Base-by-base conservation (phyloP, 805 yeast species). In the Cyberlindnera mycetangii region DNA sequence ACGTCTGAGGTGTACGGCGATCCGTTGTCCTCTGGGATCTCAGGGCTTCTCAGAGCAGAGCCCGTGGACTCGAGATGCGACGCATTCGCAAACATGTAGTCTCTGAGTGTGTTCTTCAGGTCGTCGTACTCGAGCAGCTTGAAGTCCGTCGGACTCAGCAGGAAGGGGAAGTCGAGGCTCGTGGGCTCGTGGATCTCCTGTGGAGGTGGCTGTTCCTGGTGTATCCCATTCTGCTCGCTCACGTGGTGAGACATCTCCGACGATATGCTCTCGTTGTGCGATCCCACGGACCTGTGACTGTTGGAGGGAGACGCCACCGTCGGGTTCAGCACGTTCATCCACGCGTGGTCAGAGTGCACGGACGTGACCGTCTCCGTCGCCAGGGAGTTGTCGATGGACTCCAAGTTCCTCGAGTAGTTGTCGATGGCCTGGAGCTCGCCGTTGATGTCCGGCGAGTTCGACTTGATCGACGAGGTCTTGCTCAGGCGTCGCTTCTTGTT, bases 51-150 rank as follows among this genome's bases (percentile, higher is more conserved):
- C 10, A 41, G 16, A 9, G 41, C 44, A 11, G 49, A 30, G 16
- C 38, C 45, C 6, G 32, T 32, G 10, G 28, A 25, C 17, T 51
- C 48, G 15, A 51, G 35, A 33, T 54, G 41, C 1, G 67, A 59
- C 7, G 68, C 67, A 44, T 65, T 65, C 20, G 69, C 60, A 50
- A 62, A 64, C 71, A 70, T 69, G 44, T 65, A 65, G 47, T 68
- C 72, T 37, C 70, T 56, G 37, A 70, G 56, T 1, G 70, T 66
- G 35, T 56, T 50, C 34, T 65, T 66, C 6, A 69, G 53, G 18
- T 65, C 65, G 32, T 60, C 59, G 38, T 57, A 58, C 59, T 53
- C 60, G 52, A 17, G 50, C 45, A 46, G 53, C 51, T 42, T 68
- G 31, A 52, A 42, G 8, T 48, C 51, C 2, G 42, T 19, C 1